Conservation (phyloP, 192 early-diverging fungal species). For the Entomortierella chlamydospora region DNA sequence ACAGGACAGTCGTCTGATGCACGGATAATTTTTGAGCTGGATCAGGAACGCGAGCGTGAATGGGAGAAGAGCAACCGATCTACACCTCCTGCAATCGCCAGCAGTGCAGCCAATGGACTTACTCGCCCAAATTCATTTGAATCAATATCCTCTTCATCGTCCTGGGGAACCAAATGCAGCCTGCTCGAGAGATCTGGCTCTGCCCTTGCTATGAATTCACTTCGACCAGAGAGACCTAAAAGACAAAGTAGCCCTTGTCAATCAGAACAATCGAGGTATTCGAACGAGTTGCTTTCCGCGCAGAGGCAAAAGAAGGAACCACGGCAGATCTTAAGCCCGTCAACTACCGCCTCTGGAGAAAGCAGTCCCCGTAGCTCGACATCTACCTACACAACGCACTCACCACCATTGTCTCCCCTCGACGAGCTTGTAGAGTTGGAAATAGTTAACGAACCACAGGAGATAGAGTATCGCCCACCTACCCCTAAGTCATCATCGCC, state of each 20-base stretch:
- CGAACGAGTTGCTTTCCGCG: no score
- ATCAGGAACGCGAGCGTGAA: constrained; percentile 8
- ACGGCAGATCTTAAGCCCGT: background rate
- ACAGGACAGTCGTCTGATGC: background rate
- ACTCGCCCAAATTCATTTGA: background rate
- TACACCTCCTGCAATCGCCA: background rate
- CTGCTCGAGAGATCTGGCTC: background rate
- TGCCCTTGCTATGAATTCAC: background rate
- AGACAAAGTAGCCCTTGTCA: background rate
- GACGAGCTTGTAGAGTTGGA: background rate
- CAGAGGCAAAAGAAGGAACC: no score
- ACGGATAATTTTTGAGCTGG: background rate
- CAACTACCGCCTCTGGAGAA: background rate
- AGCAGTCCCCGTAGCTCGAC: background rate
- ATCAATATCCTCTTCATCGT: background rate
- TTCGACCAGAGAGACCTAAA: background rate
- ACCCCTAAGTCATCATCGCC: background rate
- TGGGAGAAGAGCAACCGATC: constrained; percentile 19
- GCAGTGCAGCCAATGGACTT: background rate
- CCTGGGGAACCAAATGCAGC: background rate
- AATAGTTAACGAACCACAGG: background rate
- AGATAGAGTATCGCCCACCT: constrained; percentile 1
- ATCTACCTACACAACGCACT: background rate
- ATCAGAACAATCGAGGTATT: no score
- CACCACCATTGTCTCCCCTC: constrained; percentile 2